Base-by-base conservation (phyloP, 2,329 filamentous ascomycete species). In the Pestalotiopsis sp. region DNA sequence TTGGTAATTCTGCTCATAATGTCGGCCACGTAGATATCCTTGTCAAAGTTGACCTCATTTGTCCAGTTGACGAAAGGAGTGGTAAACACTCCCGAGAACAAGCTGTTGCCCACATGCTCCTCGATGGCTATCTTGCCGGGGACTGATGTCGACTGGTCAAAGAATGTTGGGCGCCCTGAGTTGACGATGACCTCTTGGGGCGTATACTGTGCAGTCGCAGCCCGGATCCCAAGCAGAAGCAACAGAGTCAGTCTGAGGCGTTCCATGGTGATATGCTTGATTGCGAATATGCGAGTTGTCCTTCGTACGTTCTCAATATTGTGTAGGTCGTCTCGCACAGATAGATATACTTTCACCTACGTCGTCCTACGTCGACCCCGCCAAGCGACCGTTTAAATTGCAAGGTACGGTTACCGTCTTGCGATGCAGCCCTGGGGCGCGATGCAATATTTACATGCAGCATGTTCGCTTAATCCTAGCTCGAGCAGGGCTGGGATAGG, bases 121-220 rank as follows among this genome's bases (percentile, higher is more conserved):
- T 91, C 89, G 27, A 91, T 81, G 11, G 86, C 86, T 69, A 91
- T 83, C 71, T 91, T 91, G 69, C 89, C 89, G 13, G 84, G 78
- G 86, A 89, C 11, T 12, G 38, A 41, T 23, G 60, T 63, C 31
- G 60, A 41, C 23, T 63, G 31, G 60, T 63, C 60, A 23, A 40
- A 38, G 23, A 63, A 63, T 17, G 60, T 63, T 63, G 60, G 60
- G 4, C 60, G 60, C 5, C 60, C 60, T 4, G 60, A 63, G 38
- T 63, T 38, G 60, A 63, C 31, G 27, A 41, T 41, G 20, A 63
- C 38, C 36, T 63, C 60, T 41, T 63, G 60, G 23, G 57, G 57
- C 14, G 57, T 36, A 36, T 59, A 59, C 27, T 59, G 57, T 4
- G 57, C 57, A 14, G 27, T 17, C 23, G 23, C 27, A 2, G 14